phyloP scores from a whole-genome alignment of 768 basidiomycete species.

The Mrakia hoshinonis region DNA sequence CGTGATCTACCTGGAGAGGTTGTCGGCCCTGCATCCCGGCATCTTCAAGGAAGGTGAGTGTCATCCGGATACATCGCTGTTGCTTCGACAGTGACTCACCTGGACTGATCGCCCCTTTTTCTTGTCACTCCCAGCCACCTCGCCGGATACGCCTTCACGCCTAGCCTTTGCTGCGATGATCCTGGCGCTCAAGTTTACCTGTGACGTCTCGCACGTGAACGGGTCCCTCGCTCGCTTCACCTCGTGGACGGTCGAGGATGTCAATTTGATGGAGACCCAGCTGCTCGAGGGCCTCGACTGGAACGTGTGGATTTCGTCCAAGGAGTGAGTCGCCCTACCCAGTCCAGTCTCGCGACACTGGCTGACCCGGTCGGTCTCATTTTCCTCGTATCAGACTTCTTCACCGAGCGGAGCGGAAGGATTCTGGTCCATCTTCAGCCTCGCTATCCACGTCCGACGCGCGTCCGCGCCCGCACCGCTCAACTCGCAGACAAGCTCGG shows the following conservation, averaged over 20 bases:
- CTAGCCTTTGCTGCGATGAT: not conserved
- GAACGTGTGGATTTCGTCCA: not conserved
- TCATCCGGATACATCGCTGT: too few relatives aligned
- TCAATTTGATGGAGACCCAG: slow-evolving; percentile 15
- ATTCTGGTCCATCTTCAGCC: too few relatives aligned
- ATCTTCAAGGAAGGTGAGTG: not conserved
- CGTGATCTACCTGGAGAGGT: not conserved
- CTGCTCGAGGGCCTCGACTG: not conserved
- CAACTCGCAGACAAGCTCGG: not conserved
- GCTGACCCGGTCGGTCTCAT: too few relatives aligned
- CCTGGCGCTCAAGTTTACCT: not conserved
- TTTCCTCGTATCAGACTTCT: not conserved
- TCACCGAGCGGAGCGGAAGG: too few relatives aligned
- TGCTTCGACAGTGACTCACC: not conserved
- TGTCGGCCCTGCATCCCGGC: too few relatives aligned
- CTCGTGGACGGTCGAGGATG: not conserved
- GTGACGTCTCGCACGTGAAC: not conserved
- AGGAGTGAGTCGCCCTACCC: too few relatives aligned
- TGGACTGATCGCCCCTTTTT: not conserved
- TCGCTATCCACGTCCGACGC: not conserved
- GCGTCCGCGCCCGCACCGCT: not conserved
- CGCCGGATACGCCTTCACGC: not conserved
- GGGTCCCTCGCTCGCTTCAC: not conserved
- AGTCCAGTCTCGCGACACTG: too few relatives aligned
- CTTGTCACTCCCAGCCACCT: not conserved